Evolutionary conservation across 2,329 filamentous ascomycete species (phyloP).

Genomic region (Stemphylium lycopersici): DNA sequence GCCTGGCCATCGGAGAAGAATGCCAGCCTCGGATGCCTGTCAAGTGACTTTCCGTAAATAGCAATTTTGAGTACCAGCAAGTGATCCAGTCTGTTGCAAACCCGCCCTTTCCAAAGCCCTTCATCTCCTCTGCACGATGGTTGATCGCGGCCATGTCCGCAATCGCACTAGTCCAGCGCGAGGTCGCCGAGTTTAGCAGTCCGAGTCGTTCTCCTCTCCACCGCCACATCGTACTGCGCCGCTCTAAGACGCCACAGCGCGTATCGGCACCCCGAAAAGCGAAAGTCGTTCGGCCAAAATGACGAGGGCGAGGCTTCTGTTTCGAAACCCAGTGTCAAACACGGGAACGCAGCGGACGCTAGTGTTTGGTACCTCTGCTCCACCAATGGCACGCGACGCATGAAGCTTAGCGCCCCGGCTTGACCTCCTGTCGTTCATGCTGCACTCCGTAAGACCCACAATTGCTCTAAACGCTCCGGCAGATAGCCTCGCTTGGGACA

Average conservation of each 20-base stretch:
- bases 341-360: conserved; percentile 14
- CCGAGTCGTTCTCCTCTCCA: neutral
- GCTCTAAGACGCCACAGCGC: neutral
- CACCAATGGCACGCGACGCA: conserved; percentile 4
- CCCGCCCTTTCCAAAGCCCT: neutral
- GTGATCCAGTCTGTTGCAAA: neutral
- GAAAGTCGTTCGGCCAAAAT: neutral
- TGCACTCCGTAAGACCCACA: conserved; percentile 2
- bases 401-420: conserved; percentile 5
- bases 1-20: too few species aligned
- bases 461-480: conserved; percentile 6
- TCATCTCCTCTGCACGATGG: neutral
- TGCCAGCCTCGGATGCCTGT: too few species aligned
- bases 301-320: conserved; percentile 5
- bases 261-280: neutral
- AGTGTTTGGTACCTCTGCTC: conserved; percentile 11
- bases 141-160: neutral
- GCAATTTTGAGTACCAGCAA: too few species aligned
- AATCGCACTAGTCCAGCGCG: neutral
- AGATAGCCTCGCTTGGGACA: conserved; percentile 8
- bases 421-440: conserved; percentile 13
- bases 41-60: too few species aligned
- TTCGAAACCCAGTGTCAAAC: conserved; percentile 22
- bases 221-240: neutral
- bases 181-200: neutral